Percentiles rank a stretch among this genome's conserved stretches.
phyloP scores from a whole-genome alignment of 306 rosid genomes.

The Vigna trinervia region DNA sequence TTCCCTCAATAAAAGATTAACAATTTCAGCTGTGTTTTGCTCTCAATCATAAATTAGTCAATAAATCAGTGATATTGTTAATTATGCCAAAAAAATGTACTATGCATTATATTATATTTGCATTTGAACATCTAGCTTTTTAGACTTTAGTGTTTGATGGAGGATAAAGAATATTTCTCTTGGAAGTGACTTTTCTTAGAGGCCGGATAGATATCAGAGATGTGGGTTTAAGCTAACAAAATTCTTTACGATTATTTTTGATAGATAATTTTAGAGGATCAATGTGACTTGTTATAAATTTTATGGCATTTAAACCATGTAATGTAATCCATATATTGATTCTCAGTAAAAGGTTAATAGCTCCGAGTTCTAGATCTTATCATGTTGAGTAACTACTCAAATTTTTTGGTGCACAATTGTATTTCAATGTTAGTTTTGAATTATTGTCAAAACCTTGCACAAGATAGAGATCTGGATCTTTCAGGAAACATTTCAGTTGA shows the following conservation, averaged over 20 bases:
- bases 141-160: conserved; percentile 32
- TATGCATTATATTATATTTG: conserved; percentile 6
- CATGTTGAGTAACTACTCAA: conserved; percentile 4
- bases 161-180: conserved; percentile 34
- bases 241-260: conserved; percentile 6
- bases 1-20: conserved; percentile 20
- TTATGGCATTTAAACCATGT: conserved; percentile 23
- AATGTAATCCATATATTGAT: conserved; percentile 15
- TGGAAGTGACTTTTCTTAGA: conserved; percentile 31
- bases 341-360: conserved; percentile 17
- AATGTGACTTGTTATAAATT: conserved; percentile 32
- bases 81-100: conserved; percentile 8
- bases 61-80: conserved; percentile 36
- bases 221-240: conserved; percentile 31
- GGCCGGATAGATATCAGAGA: conserved; percentile 18
- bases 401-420: conserved; percentile 22
- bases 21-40: conserved; percentile 37
- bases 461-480: conserved; percentile 35
- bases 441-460: conserved; percentile 29
- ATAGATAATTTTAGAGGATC: conserved; percentile 17
- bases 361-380: conserved; percentile 33
- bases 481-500: conserved; percentile 85
- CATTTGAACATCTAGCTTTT: conserved; percentile 30
- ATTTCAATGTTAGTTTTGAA: conserved; percentile 20
- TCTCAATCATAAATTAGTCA: conserved; percentile 3